Conservation (phyloP, 2,329 filamentous ascomycete genomes). For the Colletotrichum graminicola region DNA sequence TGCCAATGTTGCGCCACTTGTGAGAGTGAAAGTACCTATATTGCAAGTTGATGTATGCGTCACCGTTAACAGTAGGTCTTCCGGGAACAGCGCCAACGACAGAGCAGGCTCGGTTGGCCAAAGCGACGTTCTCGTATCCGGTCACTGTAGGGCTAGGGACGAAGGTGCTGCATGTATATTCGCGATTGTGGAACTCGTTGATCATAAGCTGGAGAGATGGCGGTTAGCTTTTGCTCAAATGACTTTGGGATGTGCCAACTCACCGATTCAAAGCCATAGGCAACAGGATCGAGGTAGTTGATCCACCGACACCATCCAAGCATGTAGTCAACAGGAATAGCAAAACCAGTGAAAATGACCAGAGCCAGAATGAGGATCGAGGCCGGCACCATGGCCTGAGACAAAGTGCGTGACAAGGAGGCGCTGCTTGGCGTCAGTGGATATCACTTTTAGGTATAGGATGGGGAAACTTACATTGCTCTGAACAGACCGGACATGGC, state of each 20-base stretch:
- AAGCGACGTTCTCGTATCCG: constrained; percentile 43
- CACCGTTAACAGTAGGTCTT: constrained; percentile 56
- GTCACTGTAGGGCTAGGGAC: constrained; percentile 26
- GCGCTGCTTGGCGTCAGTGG: constrained; percentile 49
- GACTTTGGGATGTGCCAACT: background rate
- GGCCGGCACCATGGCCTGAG: constrained; percentile 65
- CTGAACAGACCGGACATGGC: constrained; percentile 59
- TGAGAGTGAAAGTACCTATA: constrained; percentile 61
- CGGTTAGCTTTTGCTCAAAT: background rate
- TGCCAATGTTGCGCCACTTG: constrained; percentile 68
- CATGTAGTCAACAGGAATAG: constrained; percentile 56
- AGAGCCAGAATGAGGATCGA: constrained; percentile 65
- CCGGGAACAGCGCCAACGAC: constrained; percentile 60
- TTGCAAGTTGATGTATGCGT: constrained; percentile 56
- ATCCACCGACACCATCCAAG: constrained; percentile 65
- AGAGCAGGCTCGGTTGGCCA: constrained; percentile 55
- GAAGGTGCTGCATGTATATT: constrained; percentile 53
- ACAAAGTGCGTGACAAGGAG: constrained; percentile 60
- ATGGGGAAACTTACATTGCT: constrained; percentile 50
- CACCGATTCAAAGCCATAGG: constrained; percentile 76
- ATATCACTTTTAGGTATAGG: too few species aligned
- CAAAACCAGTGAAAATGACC: constrained; percentile 68
- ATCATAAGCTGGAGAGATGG: constrained; percentile 53
- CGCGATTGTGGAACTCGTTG: constrained; percentile 71
- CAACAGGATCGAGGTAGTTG: constrained; percentile 64